phyloP scores from a whole-genome alignment of 768 basidiomycete species.

The Lactarius indigo region DNA sequence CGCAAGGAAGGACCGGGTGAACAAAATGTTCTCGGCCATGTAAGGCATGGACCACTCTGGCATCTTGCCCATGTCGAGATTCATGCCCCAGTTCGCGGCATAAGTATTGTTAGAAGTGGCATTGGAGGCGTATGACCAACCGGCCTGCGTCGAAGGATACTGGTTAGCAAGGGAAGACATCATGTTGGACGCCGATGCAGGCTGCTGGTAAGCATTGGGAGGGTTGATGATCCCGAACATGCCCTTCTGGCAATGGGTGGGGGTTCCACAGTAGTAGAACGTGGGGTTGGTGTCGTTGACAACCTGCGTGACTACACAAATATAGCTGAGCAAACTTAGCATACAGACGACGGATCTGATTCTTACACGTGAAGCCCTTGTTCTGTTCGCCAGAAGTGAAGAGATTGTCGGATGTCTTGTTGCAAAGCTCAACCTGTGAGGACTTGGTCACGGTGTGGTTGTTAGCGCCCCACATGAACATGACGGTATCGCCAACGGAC shows the following conservation, averaged over 20 bases:
- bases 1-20: conserved; percentile 43
- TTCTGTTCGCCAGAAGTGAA: conserved; percentile 68
- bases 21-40: conserved; percentile 57
- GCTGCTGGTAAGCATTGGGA: conserved; percentile 44
- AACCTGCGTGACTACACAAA: conserved; percentile 50
- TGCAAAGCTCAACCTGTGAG: conserved; percentile 64
- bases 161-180: conserved; percentile 41
- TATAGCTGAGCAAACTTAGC: conserved; percentile 25
- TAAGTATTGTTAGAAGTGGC: conserved; percentile 44
- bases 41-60: conserved; percentile 50
- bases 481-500: conserved; percentile 71
- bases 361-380: conserved; percentile 55
- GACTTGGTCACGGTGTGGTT: conserved; percentile 83
- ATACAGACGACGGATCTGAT: not conserved
- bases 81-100: conserved; percentile 59
- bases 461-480: conserved; percentile 75
- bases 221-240: conserved; percentile 85
- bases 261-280: conserved; percentile 72
- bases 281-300: conserved; percentile 72
- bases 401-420: conserved; percentile 54
- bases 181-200: conserved; percentile 48
- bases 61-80: conserved; percentile 54
- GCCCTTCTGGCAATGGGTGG: conserved; percentile 72
- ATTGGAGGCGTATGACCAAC: conserved; percentile 48
- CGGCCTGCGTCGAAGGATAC: conserved; percentile 53